Evolutionary conservation across 306 rosid genomes (phyloP).

Genomic region (Medicago ruthenica): DNA sequence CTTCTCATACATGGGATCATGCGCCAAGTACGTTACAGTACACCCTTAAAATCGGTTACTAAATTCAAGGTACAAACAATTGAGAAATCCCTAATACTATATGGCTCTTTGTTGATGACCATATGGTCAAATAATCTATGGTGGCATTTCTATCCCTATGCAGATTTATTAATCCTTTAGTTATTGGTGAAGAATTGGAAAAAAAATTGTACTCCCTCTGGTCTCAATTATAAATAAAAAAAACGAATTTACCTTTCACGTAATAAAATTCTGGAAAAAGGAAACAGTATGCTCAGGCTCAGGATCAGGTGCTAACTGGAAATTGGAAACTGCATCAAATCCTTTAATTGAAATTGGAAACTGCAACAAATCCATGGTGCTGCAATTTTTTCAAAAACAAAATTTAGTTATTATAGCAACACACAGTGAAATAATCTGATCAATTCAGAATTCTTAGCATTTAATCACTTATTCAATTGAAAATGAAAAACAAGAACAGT

Average conservation of each 20-base stretch:
- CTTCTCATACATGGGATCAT: conserved; percentile 24
- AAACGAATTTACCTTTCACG: no score
- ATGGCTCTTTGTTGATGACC: no score
- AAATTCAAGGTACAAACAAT: conserved; percentile 12
- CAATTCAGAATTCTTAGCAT: conserved; percentile 22
- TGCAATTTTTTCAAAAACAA: conserved; percentile 47
- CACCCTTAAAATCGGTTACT: background rate
- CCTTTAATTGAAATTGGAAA: conserved; percentile 49
- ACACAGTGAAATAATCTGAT: conserved; percentile 2
- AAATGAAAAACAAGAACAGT: background rate
- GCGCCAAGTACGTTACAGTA: conserved; percentile 9
- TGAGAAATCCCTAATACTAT: background rate
- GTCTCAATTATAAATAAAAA: no score
- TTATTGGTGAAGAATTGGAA: no score
- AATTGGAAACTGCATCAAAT: background rate
- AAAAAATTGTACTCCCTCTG: no score
- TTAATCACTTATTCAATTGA: background rate
- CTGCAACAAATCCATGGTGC: conserved; percentile 64
- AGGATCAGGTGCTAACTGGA: no score
- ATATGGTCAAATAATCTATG: background rate
- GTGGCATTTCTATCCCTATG: no score
- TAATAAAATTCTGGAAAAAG: background rate
- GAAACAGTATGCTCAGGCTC: background rate
- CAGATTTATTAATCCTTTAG: no score
- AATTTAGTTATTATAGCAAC: background rate